Conservation (phyloP, 164 flowering plant species). For the Nelumbo lutea region DNA sequence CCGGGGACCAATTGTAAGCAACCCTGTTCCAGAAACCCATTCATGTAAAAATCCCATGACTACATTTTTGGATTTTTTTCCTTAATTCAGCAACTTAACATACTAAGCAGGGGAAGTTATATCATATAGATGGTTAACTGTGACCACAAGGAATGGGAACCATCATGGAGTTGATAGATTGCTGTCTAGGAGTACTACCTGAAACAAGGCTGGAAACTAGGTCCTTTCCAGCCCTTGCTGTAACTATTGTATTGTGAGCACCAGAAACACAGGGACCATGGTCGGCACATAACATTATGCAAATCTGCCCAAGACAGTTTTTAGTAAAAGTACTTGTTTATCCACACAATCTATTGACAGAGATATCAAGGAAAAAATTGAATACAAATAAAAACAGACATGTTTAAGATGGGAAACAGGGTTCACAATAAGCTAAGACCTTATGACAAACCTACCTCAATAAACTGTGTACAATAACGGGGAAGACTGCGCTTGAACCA, state of each 20-base stretch:
- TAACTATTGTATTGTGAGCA: conserved; percentile 97
- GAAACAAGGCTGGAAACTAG: conserved; percentile 95
- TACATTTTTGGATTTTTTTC: neutral
- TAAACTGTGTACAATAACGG: conserved; percentile 80
- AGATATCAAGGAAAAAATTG: neutral
- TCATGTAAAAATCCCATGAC: neutral
- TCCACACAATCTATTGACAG: neutral
- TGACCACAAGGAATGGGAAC: neutral
- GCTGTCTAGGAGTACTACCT: conserved; percentile 34
- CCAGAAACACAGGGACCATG: conserved; percentile 99
- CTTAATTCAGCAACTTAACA: neutral
- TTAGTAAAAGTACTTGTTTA: neutral
- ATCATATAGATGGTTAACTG: neutral
- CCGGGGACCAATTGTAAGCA: conserved; percentile 96
- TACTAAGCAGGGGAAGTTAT: neutral
- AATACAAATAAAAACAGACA: neutral
- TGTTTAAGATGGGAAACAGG: neutral
- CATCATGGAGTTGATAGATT: neutral
- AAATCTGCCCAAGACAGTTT: conserved; percentile 53
- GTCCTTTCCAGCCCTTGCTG: conserved; percentile 98
- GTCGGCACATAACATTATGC: conserved; percentile 98
- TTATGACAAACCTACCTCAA: conserved; percentile 47
- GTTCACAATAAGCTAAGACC: neutral
- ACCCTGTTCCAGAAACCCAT: conserved; percentile 49
- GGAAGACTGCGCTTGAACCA: conserved; percentile 99